Evolutionary conservation across 2,329 filamentous ascomycete species (phyloP), one percentile per base, ranked within the genome.

Genomic region (Bipolaris zeicola): DNA sequence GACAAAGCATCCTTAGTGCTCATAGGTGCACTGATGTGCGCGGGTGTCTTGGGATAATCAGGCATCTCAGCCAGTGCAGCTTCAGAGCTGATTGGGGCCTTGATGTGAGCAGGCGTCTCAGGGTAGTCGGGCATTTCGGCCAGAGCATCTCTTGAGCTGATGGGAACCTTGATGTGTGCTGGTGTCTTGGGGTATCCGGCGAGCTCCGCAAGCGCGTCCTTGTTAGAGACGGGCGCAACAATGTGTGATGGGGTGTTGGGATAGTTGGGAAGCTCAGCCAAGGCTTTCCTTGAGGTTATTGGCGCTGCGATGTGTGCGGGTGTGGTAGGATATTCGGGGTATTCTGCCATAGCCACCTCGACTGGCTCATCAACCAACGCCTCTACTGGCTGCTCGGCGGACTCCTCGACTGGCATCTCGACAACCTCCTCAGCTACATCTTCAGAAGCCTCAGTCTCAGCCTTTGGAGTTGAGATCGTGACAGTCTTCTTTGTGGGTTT

Each of bases 111-210:
- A 10, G 60, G 53, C 14, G 57, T 57, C 18, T 55, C 50, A 20
- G 50, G 53, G 26, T 54, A 54, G 2, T 36, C 48, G 42, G 58
- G 55, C 60, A 70, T 52, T 41, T 67, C 63, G 34, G 57, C 57
- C 24, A 70, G 38, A 5, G 65, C 63, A 10, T 57, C 62, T 14
- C 54, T 58, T 16, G 52, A 58, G 5, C 49, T 58, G 14, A 67
- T 50, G 8, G 66, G 62, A 1, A 63, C 66, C 11, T 16, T 24
- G 14, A 70, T 66, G 39, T 70, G 69, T 3, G 60, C 58, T 14
- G 67, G 69, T n/a, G 69, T 70, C 24, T 62, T 63, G 6, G 66
- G 68, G 42, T 69, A 71, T 8, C 33, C 58, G 2, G 64, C 61
- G 11, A 69, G 52, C 41, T 62, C 62, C 28, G 60, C 55, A 6